Evolutionary conservation across 805 yeast genomes (phyloP), one percentile per base, ranked within the genome.

Genomic region (Yarrowia osloensis): DNA sequence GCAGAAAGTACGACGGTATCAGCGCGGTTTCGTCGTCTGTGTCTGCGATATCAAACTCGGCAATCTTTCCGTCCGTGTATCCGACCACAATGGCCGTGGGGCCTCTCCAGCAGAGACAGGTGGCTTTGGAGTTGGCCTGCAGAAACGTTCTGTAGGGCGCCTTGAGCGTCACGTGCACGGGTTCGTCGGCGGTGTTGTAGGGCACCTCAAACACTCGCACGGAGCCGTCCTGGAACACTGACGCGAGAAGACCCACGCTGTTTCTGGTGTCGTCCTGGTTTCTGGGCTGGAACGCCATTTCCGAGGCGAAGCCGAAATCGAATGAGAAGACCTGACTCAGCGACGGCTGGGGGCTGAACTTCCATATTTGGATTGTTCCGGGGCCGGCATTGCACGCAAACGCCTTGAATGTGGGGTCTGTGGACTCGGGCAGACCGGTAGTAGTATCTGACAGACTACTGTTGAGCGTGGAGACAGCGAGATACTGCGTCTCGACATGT

Each of bases 151-250:
- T 15, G 39, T 67, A 39, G n/a, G 72, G 68, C 4, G 55, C 50
- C 8, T 62, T 59, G 8, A 70, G 55, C 21, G 35, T 21, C 46
- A 65, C 65, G 26, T 55, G 44, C 12, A 21, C 33, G 4, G 67
- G 40, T 3, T 22, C 35, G 11, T 26, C 67, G 22, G n/a, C 57
- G 17, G 33, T 17, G 22, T 39, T 31, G 26, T 39, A 46, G 4
- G 73, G 73, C 0, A 86, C 71, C 57, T 80, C 79, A 19, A 86
- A 73, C 5, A 87, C 71, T 67, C 85, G 85, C 4, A 86, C 74
- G 5, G 78, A 74, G 0, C 93, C 93, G 73, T 86, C 88, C 46
- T 84, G 84, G 69, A 85, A 84, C 0, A 80, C 78, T 12, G 85
- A 86, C 5, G 81, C 81, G n/a, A 87, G 70, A 0, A 59, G 37